Base-by-base conservation (phyloP, 129 eudicot species). In the Ambrosia trifida region DNA sequence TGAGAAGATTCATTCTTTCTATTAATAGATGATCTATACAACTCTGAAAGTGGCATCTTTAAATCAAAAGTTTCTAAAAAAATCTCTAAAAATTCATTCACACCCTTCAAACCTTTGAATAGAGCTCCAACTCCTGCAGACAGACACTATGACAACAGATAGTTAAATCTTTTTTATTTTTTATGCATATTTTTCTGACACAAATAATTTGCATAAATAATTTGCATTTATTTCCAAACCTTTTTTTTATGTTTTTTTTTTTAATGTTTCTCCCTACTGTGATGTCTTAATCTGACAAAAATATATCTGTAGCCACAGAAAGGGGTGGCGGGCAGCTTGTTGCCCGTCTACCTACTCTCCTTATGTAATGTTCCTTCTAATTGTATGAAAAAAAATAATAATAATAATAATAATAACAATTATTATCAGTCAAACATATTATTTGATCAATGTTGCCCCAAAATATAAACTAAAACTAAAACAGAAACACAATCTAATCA, bases 11-110 rank as follows among this genome's bases (percentile, higher is more conserved):
- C 91, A 67, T 73, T 71, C 80, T 83, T 87, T 64, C 89, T 91
- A 28, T 80, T 74, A 58, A 72, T 70, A 80, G 88, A 74, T 76
- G 44, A 40, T 40, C 83, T 69, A 64, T 81, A 79, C 19, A 95
- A 78, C 78, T 95, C 99, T 14, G 96, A 84, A 46, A 95, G 88
- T 80, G 99, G 97, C 99, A 95, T 95, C 68, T 44, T 79, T 70
- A 52, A 68, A 41, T 40, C 68, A 32, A 61, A 53, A 67, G n/a
- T n/a, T 12, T 38, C 57, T 10, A 40, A 49, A 66, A 19, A 69
- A 77, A 69, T 65, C 70, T 59, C 75, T 80, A 74, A 62, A 78
- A 70, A 43, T 49, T 40, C 77, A 73, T 72, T 43, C 52, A 40
- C 44, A 40, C 11, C 38, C 65, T 64, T 50, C 30, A 61, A 72